Percentiles rank a stretch among this genome's conserved stretches.
Conservation (phyloP, 495 filamentous ascomycete genomes). For the Hamigera avellanea region DNA sequence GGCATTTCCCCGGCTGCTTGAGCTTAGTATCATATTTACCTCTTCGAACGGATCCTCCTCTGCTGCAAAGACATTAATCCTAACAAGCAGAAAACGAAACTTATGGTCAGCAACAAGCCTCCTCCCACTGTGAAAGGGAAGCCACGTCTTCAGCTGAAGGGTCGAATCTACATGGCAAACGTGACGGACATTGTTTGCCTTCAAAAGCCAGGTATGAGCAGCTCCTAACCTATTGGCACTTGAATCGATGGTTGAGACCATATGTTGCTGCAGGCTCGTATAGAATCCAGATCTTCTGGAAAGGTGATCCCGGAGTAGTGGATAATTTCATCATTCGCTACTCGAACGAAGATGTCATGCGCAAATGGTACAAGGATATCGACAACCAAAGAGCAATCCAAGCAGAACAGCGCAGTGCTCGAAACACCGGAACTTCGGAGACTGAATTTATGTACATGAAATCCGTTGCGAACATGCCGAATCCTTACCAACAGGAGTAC, state of each 20-base stretch:
- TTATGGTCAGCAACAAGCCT: constrained; percentile 40
- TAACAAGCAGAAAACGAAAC: constrained; percentile 69
- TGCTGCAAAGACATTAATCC: constrained; percentile 94
- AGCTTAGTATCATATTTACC: constrained; percentile 83
- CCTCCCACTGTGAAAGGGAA: constrained; percentile 60
- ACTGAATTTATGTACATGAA: constrained; percentile 76
- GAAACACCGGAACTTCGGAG: constrained; percentile 46
- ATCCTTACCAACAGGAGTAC: constrained; percentile 70
- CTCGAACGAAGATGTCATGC: constrained; percentile 79
- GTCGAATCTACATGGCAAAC: constrained; percentile 98
- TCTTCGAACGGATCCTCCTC: constrained; percentile 89
- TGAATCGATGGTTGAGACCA: no score
- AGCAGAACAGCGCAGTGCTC: constrained; percentile 34
- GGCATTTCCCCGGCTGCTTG: no score
- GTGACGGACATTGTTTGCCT: constrained; percentile 85
- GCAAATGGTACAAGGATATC: constrained; percentile 66
- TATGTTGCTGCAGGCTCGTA: constrained; percentile 54
- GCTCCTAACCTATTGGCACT: no score
- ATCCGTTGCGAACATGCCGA: constrained; percentile 51
- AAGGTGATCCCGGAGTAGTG: constrained; percentile 87
- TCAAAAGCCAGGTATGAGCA: constrained; percentile 62
- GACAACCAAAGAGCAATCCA: constrained; percentile 35
- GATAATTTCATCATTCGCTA: constrained; percentile 96
- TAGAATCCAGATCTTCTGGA: constrained; percentile 97
- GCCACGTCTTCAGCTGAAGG: constrained; percentile 83